Evolutionary conservation across 1,284 basidiomycete species (phyloP), one percentile per base, ranked within the genome.

Genomic region (Ganoderma lingzhi): DNA sequence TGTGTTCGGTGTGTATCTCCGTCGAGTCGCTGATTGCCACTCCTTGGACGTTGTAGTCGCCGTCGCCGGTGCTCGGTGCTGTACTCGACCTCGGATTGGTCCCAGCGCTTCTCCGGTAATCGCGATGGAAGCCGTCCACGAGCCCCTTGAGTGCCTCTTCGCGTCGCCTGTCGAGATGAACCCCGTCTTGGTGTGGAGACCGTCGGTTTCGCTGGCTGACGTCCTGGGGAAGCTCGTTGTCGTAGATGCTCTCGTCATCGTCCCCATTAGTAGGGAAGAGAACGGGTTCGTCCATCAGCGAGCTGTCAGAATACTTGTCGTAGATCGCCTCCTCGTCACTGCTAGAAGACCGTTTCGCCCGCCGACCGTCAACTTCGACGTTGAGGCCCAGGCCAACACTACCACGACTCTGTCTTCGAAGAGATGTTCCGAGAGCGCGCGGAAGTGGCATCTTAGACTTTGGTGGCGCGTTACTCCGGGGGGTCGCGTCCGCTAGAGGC

Each of bases 111-210:
- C 35, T 62, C 1, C 73, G 68, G 51, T 72, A 68, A 44, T 78
- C 68, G 9, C 72, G 68, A 41, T 79, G 77, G 23, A 87, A 75
- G 19, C 81, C 83, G 56, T 82, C 78, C 23, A 87, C 83, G 12
- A 87, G 80, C 1, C 83, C 83, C 17, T 84, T 69, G 17, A 88
- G 77, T 28, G 83, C 84, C 62, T 81, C 82, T 17, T 63, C 64
- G 42, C 82, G 80, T 37, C 84, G 81, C 48, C 78, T 76, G 62
- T 73, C 74, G 19, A 51, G n/a, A 23, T 77, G 76, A 10, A 12
- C 48, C 48, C 4, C 65, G 63, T 9, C 41, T 23, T 63, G 23
- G 41, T 61, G 23, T 23, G 42, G 28, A 30, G 45, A 59, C n/a
- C 44, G 37, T 9, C 39, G 63, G 39, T 28, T 65, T 23, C 41